Evolutionary conservation across 257 asterid species (phyloP), one percentile per base, ranked within the genome.

Genomic region (Agastache rugosa): DNA sequence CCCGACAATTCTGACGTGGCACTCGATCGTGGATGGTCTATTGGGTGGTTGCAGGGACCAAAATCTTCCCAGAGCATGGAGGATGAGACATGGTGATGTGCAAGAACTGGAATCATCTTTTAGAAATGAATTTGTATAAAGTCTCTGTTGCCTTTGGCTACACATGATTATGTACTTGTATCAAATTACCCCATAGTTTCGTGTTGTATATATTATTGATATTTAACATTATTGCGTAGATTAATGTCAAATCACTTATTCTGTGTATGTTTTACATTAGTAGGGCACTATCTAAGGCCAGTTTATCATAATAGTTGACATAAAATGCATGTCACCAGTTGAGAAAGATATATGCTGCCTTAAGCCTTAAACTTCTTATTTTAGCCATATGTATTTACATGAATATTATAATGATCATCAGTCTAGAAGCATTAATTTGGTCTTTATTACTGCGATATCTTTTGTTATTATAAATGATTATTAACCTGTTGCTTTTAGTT

Each of bases 191-290:
- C 27, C 29, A 68, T 69, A 41, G 45, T 67, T 47, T 58, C 15
- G 25, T 54, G 79, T 6, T 54, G 81, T 65, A 80, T 77, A 83
- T 67, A 80, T 75, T 73, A 58, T 63, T 48, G 73, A 34, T 51
- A 63, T 69, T 58, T 42, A 47, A 62, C 50, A 16, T 56, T 65
- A 65, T 27, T 64, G 66, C 15, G 25, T 73, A 60, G 61, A 60
- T 61, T 2, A 17, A 48, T 48, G 27, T 7, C 10, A 14, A 37
- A 14, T 51, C 67, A 16, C 34, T 25, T 17, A 1, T 71, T 45
- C 10, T 39, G 72, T 42, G 42, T 25, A 23, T 47, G 61, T 45
- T 27, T 15, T 17, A 27, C 67, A 16, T 48, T 31, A 17, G 67
- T 74, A 53, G 16, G 14, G 34, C 34, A 1, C 34, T 29, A 4